Conservation (phyloP, 306 rosid species). For the Rosa multiflora region DNA sequence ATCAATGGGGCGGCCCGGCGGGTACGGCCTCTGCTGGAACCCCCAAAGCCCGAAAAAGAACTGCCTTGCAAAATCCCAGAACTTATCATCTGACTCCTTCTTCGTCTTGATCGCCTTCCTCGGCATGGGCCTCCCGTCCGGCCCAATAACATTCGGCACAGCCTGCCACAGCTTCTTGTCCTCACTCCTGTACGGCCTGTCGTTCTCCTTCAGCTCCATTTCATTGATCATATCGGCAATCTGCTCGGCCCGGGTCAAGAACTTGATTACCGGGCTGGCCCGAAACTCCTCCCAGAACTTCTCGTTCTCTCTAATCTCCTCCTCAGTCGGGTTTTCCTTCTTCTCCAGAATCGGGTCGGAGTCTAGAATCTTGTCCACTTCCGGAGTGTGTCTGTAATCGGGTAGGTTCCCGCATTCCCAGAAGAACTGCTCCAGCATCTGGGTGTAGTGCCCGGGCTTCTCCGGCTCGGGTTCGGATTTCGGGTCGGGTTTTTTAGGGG, state of each 20-base stretch:
- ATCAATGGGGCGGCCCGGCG: slow-evolving; percentile 79
- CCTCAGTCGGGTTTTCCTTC: slow-evolving; percentile 63
- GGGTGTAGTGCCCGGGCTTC: slow-evolving; percentile 46
- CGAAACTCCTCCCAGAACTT: slow-evolving; percentile 43
- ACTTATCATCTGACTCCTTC: slow-evolving; percentile 50
- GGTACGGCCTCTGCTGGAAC: slow-evolving; percentile 79
- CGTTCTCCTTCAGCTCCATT: slow-evolving; percentile 60
- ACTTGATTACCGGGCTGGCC: slow-evolving; percentile 57
- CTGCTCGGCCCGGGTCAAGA: slow-evolving; percentile 57
- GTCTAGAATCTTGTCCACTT: slow-evolving; percentile 64
- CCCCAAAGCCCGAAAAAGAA: slow-evolving; percentile 88
- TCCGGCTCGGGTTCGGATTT: slow-evolving; percentile 23
- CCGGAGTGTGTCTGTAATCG: slow-evolving; percentile 65
- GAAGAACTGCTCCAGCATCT: slow-evolving; percentile 58
- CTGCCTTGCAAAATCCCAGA: slow-evolving; percentile 89
- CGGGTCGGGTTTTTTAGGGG: slow-evolving; percentile 31
- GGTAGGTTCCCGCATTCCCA: slow-evolving; percentile 69
- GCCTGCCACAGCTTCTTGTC: slow-evolving; percentile 69
- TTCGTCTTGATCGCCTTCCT: slow-evolving; percentile 56
- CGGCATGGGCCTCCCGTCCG: slow-evolving; percentile 89
- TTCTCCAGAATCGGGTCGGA: slow-evolving; percentile 44
- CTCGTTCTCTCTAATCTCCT: slow-evolving; percentile 56
- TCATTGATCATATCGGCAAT: slow-evolving; percentile 56
- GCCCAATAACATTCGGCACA: slow-evolving; percentile 64
- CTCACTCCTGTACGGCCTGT: slow-evolving; percentile 51